These are phyloP conservation scores for Fusarium praegraminearum DNA, from an alignment of 2,329 filamentous ascomycete species.

Conservation along the genomic window DNA sequence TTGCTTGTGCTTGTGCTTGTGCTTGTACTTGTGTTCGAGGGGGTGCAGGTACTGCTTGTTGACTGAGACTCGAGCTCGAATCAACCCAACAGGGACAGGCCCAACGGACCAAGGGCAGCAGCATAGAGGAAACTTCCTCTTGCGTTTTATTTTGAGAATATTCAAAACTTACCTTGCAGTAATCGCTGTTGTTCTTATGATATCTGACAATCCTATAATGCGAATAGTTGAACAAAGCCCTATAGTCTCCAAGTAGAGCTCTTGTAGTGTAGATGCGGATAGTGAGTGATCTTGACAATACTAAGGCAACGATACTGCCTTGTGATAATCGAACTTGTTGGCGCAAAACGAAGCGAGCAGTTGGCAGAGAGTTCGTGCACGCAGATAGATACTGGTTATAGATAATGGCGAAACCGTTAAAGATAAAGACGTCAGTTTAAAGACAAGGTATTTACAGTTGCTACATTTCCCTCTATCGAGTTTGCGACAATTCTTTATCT, in stretches of 20 bases:
- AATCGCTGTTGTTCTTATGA: slow-evolving; percentile 16
- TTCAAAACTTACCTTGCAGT: slow-evolving; percentile 22
- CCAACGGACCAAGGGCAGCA: slow-evolving; percentile 45
- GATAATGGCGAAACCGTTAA: slow-evolving; percentile 13
- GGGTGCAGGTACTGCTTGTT: slow-evolving; percentile 17
- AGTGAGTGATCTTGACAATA: not conserved
- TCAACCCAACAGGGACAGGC: slow-evolving; percentile 40
- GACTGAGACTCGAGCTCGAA: slow-evolving; percentile 30
- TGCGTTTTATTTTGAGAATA: slow-evolving; percentile 21
- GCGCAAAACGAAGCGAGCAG: slow-evolving; percentile 2
- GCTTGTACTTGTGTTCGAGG: not conserved
- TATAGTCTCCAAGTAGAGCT: slow-evolving; percentile 6
- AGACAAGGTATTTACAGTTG: slow-evolving; percentile 6
- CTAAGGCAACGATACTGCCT: not conserved
- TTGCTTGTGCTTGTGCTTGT: not conserved
- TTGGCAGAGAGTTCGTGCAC: slow-evolving; percentile 5
- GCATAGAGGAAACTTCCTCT: slow-evolving; percentile 19
- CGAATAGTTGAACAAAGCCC: slow-evolving; percentile 6
- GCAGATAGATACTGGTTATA: not conserved
- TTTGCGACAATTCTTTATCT: slow-evolving; percentile 24
- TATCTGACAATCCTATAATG: slow-evolving; percentile 16
- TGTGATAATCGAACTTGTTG: slow-evolving; percentile 9
- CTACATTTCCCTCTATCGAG: slow-evolving; percentile 11
- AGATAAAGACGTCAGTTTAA: slow-evolving; percentile 15
- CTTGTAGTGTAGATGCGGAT: not conserved